A percentile compares a stretch with the other conserved stretches of the same genome.
phyloP scores from a whole-genome alignment of 2,329 filamentous ascomycete genomes.

The Rhinocladiella mackenziei region DNA sequence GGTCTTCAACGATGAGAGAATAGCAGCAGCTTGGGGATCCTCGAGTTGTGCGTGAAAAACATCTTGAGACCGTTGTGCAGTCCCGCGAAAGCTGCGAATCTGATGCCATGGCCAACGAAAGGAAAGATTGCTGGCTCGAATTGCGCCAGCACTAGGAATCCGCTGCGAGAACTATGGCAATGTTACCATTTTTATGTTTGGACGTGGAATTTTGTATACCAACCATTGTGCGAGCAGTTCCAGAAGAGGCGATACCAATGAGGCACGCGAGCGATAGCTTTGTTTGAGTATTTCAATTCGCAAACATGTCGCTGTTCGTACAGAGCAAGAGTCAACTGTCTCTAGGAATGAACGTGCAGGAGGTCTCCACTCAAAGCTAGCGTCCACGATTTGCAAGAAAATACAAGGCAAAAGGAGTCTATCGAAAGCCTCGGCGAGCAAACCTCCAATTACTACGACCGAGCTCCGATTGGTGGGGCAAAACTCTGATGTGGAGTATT shows the following conservation, averaged over 20 bases:
- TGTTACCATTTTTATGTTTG: not conserved
- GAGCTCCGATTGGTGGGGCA: conserved; percentile 13
- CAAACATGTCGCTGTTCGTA: conserved; percentile 1
- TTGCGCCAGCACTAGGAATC: not conserved
- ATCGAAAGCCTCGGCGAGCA: not conserved
- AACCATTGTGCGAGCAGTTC: conserved; percentile 1
- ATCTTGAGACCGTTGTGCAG: conserved; percentile 38
- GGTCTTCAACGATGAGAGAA: conserved; percentile 70
- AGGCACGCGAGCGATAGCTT: not conserved
- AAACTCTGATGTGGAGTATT: no score
- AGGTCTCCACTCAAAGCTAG: not conserved
- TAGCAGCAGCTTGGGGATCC: conserved; percentile 59
- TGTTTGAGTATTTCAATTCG: not conserved
- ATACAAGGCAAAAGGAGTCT: not conserved
- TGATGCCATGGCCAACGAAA: conserved; percentile 2
- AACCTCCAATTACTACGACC: conserved; percentile 7
- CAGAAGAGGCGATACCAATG: not conserved
- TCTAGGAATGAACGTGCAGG: not conserved
- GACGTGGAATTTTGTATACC: not conserved
- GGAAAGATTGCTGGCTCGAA: conserved; percentile 2
- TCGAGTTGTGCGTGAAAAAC: conserved; percentile 64
- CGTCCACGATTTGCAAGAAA: not conserved
- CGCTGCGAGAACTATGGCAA: conserved; percentile 3
- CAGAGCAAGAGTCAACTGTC: not conserved
- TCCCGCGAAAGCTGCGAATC: conserved; percentile 9